phyloP scores from a whole-genome alignment of 768 basidiomycete genomes.

The Kwoniella dendrophila region DNA sequence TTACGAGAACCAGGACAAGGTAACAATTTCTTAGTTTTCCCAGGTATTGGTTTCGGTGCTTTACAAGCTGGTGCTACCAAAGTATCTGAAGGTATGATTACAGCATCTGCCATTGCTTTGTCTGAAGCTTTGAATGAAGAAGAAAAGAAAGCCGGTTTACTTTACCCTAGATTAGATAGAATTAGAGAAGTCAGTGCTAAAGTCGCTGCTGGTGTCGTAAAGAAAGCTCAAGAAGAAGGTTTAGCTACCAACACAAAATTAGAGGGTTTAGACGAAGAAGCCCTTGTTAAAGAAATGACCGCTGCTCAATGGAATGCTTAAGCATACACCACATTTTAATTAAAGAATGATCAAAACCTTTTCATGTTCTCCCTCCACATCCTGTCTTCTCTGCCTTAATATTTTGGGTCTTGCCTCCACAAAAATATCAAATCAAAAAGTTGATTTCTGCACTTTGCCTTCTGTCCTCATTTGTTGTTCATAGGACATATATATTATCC shows the following conservation, averaged over 20 bases:
- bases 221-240: slow-evolving; percentile 73
- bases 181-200: slow-evolving; percentile 78
- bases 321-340: neutral
- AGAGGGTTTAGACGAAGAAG: slow-evolving; percentile 26
- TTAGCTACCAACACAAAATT: slow-evolving; percentile 32
- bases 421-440: neutral
- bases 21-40: slow-evolving; percentile 89
- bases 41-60: slow-evolving; percentile 62
- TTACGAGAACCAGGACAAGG: slow-evolving; percentile 80
- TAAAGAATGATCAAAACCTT: neutral
- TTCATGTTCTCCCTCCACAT: neutral
- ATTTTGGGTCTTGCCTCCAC: too few relatives aligned
- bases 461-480: slow-evolving; percentile 20
- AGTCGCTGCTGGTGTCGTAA: slow-evolving; percentile 75
- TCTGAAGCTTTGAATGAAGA: slow-evolving; percentile 71
- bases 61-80: slow-evolving; percentile 63
- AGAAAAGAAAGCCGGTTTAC: slow-evolving; percentile 67
- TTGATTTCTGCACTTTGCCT: neutral
- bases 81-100: slow-evolving; percentile 86
- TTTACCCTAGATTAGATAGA: slow-evolving; percentile 85
- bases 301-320: slow-evolving; percentile 30
- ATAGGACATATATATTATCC: slow-evolving; percentile 13
- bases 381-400: neutral
- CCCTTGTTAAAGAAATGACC: slow-evolving; percentile 22
- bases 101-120: slow-evolving; percentile 79